Evolutionary conservation across 805 yeast species (phyloP).

Genomic region (Sugiyamaella marilandica): DNA sequence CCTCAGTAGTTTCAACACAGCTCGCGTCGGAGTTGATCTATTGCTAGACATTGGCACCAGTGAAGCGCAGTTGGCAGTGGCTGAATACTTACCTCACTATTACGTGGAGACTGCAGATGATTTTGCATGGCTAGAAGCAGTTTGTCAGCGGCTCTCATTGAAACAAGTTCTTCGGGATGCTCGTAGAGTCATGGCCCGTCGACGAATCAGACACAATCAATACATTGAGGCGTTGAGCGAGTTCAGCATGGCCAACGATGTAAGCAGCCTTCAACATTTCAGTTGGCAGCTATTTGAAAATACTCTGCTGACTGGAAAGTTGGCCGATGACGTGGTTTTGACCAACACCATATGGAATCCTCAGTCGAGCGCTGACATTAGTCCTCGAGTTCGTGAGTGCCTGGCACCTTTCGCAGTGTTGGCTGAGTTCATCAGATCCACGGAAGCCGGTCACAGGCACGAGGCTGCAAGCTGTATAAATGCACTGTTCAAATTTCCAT

Average conservation of each 20-base stretch:
- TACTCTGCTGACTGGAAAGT: background rate
- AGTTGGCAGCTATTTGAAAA: slow-evolving; percentile 28
- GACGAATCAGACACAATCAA: slow-evolving; percentile 7
- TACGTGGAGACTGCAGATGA: slow-evolving; percentile 10
- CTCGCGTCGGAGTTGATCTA: slow-evolving; percentile 26
- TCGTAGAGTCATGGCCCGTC: slow-evolving; percentile 15
- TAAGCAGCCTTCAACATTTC: slow-evolving; percentile 18
- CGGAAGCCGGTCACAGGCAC: slow-evolving; percentile 7
- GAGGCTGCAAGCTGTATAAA: slow-evolving; percentile 22
- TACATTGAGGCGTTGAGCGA: slow-evolving; percentile 25
- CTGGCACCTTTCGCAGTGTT: slow-evolving; percentile 33
- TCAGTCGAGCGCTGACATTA: slow-evolving; percentile 4
- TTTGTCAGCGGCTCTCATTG: slow-evolving; percentile 9
- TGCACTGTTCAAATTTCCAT: slow-evolving; percentile 27
- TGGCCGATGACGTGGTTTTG: slow-evolving; percentile 16
- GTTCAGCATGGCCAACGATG: slow-evolving; percentile 22
- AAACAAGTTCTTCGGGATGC: background rate
- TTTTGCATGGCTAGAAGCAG: slow-evolving; percentile 15
- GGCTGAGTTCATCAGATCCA: slow-evolving; percentile 13
- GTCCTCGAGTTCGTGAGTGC: slow-evolving; percentile 25
- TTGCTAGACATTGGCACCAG: slow-evolving; percentile 19
- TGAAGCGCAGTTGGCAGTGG: slow-evolving; percentile 19
- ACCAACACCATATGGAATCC: slow-evolving; percentile 11
- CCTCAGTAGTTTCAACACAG: slow-evolving; percentile 10
- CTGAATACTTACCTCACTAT: slow-evolving; percentile 14